These are phyloP conservation scores for Fusarium sp. DNA, from an alignment of 2,329 filamentous ascomycete genomes.

Conservation along the genomic window DNA sequence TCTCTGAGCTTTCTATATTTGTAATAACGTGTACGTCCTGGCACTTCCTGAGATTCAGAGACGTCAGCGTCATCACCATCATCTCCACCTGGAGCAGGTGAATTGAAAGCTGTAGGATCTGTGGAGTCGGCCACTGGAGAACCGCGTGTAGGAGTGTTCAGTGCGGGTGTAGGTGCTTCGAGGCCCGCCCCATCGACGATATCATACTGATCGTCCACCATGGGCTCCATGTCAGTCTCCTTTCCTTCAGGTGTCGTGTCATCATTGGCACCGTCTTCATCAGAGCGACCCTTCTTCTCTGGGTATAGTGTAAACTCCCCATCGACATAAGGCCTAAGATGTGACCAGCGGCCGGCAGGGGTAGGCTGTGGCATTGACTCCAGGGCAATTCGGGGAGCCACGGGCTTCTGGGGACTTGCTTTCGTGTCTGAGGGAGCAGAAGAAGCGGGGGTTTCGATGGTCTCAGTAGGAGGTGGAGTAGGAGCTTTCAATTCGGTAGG, in stretches of 20 bases:
- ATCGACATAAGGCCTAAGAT: conserved; percentile 55
- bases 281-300: conserved; percentile 48
- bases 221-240: conserved; percentile 46
- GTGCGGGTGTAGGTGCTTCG: conserved; percentile 50
- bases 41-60: conserved; percentile 49
- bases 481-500: conserved; percentile 32
- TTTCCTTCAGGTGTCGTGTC: conserved; percentile 49
- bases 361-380: conserved; percentile 44
- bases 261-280: conserved; percentile 47
- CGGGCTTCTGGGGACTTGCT: conserved; percentile 34
- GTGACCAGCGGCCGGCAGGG: conserved; percentile 50
- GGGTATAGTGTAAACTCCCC: conserved; percentile 54
- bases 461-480: conserved; percentile 32
- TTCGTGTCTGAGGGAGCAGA: conserved; percentile 37
- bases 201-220: conserved; percentile 50
- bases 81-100: conserved; percentile 51
- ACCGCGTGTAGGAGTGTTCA: conserved; percentile 53
- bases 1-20: conserved; percentile 63
- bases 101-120: conserved; percentile 52
- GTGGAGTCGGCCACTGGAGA: conserved; percentile 54
- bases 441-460: conserved; percentile 27
- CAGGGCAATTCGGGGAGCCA: conserved; percentile 16
- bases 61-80: conserved; percentile 52
- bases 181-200: conserved; percentile 43
- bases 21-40: conserved; percentile 49